phyloP scores from a whole-genome alignment of 306 rosid genomes.

The Luffa acutangula region DNA sequence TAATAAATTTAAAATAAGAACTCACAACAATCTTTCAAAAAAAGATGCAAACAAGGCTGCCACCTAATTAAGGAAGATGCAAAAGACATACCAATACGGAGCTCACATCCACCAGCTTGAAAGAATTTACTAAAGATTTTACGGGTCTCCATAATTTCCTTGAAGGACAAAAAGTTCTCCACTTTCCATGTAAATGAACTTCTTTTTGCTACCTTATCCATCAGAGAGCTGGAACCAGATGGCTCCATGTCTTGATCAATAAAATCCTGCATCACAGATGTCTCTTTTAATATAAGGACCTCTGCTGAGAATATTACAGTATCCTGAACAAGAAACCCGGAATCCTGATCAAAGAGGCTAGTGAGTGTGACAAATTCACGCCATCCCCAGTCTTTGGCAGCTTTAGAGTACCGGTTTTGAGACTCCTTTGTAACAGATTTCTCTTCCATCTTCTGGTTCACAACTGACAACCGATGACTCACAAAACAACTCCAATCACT shows the following conservation, averaged over 20 bases:
- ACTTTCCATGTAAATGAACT: slow-evolving; percentile 99
- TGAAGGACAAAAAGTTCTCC: slow-evolving; percentile 91
- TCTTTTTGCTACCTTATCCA: slow-evolving; percentile 42
- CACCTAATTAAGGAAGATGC: slow-evolving; percentile 9
- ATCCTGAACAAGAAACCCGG: slow-evolving; percentile 94
- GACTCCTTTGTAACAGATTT: slow-evolving; percentile 98
- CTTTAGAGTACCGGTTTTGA: slow-evolving; percentile 98
- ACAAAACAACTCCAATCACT: slow-evolving; percentile 99
- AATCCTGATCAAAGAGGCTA: slow-evolving; percentile 97
- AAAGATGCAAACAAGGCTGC: slow-evolving; percentile 18
- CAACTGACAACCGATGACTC: slow-evolving; percentile 90
- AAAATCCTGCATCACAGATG: slow-evolving; percentile 80
- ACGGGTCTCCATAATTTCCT: slow-evolving; percentile 98
- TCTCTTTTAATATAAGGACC: slow-evolving; percentile 94
- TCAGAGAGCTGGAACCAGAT: slow-evolving; percentile 31
- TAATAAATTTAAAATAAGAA: background rate
- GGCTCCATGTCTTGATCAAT: slow-evolving; percentile 51
- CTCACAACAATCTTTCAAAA: slow-evolving; percentile 9
- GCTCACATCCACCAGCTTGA: slow-evolving; percentile 99
- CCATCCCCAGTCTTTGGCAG: slow-evolving; percentile 99
- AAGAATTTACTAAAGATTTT: slow-evolving; percentile 98
- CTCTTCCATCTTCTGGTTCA: slow-evolving; percentile 83
- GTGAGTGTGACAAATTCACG: slow-evolving; percentile 99
- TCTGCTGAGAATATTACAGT: slow-evolving; percentile 95
- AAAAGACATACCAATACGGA: slow-evolving; percentile 81